These are phyloP conservation scores for Phlebiopsis gigantea DNA, from an alignment of 768 basidiomycete species.

Conservation along the genomic window DNA sequence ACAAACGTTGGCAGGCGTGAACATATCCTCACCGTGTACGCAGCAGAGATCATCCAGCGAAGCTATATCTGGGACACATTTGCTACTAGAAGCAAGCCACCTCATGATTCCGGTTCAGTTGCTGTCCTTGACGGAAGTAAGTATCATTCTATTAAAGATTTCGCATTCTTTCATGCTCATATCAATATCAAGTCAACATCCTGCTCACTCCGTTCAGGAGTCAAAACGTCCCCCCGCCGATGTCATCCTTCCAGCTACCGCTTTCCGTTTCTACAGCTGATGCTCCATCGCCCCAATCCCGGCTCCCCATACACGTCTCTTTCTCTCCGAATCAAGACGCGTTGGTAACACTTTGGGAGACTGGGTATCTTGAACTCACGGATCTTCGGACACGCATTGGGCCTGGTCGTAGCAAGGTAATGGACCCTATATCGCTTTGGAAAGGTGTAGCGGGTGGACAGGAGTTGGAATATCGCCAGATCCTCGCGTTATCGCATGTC, in stretches of 20 bases:
- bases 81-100: slow-evolving; percentile 49
- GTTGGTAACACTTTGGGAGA: slow-evolving; percentile 64
- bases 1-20: too few relatives aligned
- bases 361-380: slow-evolving; percentile 68
- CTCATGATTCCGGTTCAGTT: slow-evolving; percentile 77
- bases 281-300: slow-evolving; percentile 31
- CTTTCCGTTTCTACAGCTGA: slow-evolving; percentile 33
- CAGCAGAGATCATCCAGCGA: slow-evolving; percentile 53
- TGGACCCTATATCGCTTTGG: slow-evolving; percentile 48
- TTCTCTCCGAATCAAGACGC: slow-evolving; percentile 55
- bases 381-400: slow-evolving; percentile 57
- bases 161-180: background rate
- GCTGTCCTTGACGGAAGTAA: slow-evolving; percentile 86
- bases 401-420: slow-evolving; percentile 50
- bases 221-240: slow-evolving; percentile 98
- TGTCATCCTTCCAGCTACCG: slow-evolving; percentile 51
- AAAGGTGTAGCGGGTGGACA: slow-evolving; percentile 7
- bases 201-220: slow-evolving; percentile 90
- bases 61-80: slow-evolving; percentile 79
- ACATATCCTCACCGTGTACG: slow-evolving; percentile 7
- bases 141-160: too few relatives aligned
- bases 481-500: slow-evolving; percentile 4
- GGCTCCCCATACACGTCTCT: slow-evolving; percentile 58
- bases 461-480: background rate
- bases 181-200: too few relatives aligned